These are phyloP conservation scores for Saturnispora besseyi DNA, from an alignment of 805 yeast genomes.

Conservation along the genomic window DNA sequence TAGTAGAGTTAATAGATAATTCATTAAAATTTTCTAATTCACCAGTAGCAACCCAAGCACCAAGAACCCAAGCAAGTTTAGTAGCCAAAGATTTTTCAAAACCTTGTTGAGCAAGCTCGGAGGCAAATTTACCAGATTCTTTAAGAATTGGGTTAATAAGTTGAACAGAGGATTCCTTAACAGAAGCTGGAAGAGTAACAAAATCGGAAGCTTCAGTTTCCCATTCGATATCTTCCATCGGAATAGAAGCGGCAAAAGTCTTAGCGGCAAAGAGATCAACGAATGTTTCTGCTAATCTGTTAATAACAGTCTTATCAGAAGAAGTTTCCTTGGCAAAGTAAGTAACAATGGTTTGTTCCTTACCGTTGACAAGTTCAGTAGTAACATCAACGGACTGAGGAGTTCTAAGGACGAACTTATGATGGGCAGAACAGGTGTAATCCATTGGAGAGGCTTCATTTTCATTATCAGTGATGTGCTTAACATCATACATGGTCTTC, in stretches of 20 bases:
- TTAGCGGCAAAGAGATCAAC: slow-evolving; percentile 14
- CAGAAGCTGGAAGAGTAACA: not conserved
- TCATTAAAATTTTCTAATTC: not conserved
- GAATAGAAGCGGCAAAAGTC: slow-evolving; percentile 11
- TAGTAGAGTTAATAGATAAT: not conserved
- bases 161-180: slow-evolving; percentile 1
- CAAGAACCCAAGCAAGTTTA: not conserved
- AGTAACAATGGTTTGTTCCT: slow-evolving; percentile 11
- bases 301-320: slow-evolving; percentile 13
- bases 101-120: not conserved
- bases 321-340: slow-evolving; percentile 7
- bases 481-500: slow-evolving; percentile 34
- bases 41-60: not conserved
- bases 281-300: not conserved
- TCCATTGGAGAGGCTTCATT: slow-evolving; percentile 10
- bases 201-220: slow-evolving; percentile 33
- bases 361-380: not conserved
- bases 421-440: slow-evolving; percentile 32
- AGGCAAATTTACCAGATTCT: slow-evolving; percentile 4
- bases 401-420: slow-evolving; percentile 32
- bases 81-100: not conserved
- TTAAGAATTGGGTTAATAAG: slow-evolving; percentile 22
- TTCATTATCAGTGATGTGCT: slow-evolving; percentile 3
- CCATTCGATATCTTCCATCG: slow-evolving; percentile 26
- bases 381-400: slow-evolving; percentile 16